Percentiles rank a stretch among this genome's conserved stretches.
These are phyloP conservation scores for Penicillium riverlandense DNA, from an alignment of 495 filamentous ascomycete species.

Conservation along the genomic window DNA sequence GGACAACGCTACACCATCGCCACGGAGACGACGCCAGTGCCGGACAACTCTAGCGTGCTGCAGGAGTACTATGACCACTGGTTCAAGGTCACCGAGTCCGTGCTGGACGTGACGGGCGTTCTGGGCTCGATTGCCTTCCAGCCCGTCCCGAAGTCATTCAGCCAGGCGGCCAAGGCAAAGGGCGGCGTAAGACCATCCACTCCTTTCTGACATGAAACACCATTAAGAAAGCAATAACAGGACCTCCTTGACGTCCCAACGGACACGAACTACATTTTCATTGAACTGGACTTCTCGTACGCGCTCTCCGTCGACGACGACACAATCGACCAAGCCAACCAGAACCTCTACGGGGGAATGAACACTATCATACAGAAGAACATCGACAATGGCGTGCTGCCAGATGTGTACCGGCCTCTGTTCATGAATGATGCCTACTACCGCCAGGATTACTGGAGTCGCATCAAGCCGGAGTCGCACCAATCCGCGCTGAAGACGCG, in stretches of 20 bases:
- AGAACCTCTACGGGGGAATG: slow-evolving; percentile 28
- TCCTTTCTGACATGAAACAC: background rate
- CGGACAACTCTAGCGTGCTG: slow-evolving; percentile 35
- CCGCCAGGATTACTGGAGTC: slow-evolving; percentile 52
- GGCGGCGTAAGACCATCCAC: slow-evolving; percentile 29
- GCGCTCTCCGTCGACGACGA: slow-evolving; percentile 31
- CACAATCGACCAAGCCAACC: slow-evolving; percentile 42
- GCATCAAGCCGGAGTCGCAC: slow-evolving; percentile 40
- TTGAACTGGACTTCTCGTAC: slow-evolving; percentile 53
- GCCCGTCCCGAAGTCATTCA: slow-evolving; percentile 45
- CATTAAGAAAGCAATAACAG: slow-evolving; percentile 11
- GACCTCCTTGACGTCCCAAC: slow-evolving; percentile 47
- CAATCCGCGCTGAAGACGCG: slow-evolving; percentile 34
- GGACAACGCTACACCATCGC: slow-evolving; percentile 47
- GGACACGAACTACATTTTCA: slow-evolving; percentile 45
- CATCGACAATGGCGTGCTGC: slow-evolving; percentile 36
- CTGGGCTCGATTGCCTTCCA: slow-evolving; percentile 51
- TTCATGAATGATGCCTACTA: slow-evolving; percentile 57
- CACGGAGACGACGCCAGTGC: slow-evolving; percentile 51
- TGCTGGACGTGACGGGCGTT: slow-evolving; percentile 36
- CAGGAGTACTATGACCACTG: slow-evolving; percentile 45
- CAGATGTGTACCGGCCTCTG: slow-evolving; percentile 47
- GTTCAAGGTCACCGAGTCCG: slow-evolving; percentile 35
- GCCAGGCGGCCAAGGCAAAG: slow-evolving; percentile 36
- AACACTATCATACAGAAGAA: slow-evolving; percentile 24